Evolutionary conservation across 2,329 filamentous ascomycete species (phyloP), one percentile per base, ranked within the genome.

Genomic region (Clarireedia paspali): DNA sequence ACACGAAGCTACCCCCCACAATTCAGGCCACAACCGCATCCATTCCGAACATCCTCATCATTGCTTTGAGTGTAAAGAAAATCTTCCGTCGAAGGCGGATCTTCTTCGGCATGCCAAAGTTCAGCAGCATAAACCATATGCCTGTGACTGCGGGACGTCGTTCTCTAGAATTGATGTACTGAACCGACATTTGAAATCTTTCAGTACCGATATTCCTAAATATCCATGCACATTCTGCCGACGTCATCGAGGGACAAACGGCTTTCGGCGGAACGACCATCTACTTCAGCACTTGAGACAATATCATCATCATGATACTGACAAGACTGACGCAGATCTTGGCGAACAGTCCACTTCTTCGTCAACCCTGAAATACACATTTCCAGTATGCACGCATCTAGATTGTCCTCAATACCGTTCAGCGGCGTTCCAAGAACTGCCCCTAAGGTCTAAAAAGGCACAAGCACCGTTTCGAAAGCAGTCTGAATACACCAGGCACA

Each of bases 181-280:
- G 4, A 14, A 60, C 17, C 64, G 67, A 9, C 68, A 72, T 17
- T 54, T 63, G 7, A 55, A 61, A 1, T 60, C 64, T 9, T 59
- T 65, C 10, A 46, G 46, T 6, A 59, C 63, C 2, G 42, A 50
- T 10, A 36, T 30, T 4, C 46, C 59, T 47, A 56, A 59, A 7
- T 68, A 64, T 40, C 66, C 67, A 5, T 74, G 72, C 42, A 53
- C 44, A 0, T 64, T 66, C 40, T 73, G 71, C 59, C 70, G 63
- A 47, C 64, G 57, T 15, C 63, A 71, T 49, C 65, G 64, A n/a
- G 70, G 68, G 2, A 57, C 59, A 2, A 52, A 68, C 5, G 68
- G 67, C 1, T 74, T 74, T 54, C 66, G 62, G 26, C 67, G 72
- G n/a, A 64, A 59, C 5, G 71, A 74, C 49, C 72, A 74, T 52